Conservation (phyloP, 1,139 yeast species). For the Kodamaea fungicola region DNA sequence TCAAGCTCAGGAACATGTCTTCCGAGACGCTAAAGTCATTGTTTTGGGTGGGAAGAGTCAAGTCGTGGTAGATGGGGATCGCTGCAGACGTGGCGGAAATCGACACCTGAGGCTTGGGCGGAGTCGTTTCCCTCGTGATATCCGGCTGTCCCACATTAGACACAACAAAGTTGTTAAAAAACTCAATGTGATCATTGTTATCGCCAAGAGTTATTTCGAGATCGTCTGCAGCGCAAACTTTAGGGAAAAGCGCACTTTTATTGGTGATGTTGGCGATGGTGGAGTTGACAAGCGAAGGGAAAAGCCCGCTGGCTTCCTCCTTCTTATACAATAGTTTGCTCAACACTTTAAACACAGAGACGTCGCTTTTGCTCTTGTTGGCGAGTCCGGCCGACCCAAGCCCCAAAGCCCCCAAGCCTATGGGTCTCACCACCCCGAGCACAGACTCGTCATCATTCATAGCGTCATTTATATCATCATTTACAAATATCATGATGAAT, state of each 20-base stretch:
- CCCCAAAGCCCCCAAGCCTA: too few species aligned
- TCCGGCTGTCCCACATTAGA: not conserved
- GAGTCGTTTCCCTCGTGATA: not conserved
- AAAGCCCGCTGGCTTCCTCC: constrained; percentile 6
- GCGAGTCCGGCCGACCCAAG: too few species aligned
- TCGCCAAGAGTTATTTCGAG: constrained; percentile 13
- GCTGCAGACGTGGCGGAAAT: constrained; percentile 7
- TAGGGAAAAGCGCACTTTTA: constrained; percentile 9
- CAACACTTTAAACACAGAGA: constrained; percentile 10
- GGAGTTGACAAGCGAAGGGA: constrained; percentile 8
- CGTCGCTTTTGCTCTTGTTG: too few species aligned
- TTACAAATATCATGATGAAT: too few species aligned
- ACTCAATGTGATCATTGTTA: constrained; percentile 16
- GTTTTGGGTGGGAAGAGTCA: not conserved
- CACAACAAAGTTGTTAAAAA: constrained; percentile 8
- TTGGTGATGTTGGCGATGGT: constrained; percentile 10
- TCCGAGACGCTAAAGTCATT: not conserved
- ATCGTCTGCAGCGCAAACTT: constrained; percentile 17
- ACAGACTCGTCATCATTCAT: too few species aligned
- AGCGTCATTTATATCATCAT: too few species aligned
- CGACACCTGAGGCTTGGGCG: constrained; percentile 1
- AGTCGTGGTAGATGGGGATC: constrained; percentile 6
- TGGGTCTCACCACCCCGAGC: too few species aligned
- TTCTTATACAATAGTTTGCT: constrained; percentile 12
- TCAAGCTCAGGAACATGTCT: not conserved